A percentile compares a stretch with the other conserved stretches of the same genome.
These are phyloP conservation scores for Backusella westeae DNA, from an alignment of 192 early-diverging fungal species.

Conservation along the genomic window DNA sequence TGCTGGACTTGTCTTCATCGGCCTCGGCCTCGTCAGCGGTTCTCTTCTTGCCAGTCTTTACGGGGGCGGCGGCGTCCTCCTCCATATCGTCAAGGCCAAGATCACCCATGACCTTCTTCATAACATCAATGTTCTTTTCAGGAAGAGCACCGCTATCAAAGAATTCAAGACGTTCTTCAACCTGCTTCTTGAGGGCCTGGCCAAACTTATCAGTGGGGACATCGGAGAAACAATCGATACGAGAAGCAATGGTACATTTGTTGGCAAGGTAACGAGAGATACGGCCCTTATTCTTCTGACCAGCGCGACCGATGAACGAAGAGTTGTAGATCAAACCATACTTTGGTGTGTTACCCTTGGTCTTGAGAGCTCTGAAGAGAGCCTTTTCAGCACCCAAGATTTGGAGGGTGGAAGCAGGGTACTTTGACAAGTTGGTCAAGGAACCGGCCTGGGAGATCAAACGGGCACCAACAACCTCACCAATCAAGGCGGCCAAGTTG, in stretches of 20 bases:
- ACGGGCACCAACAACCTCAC: conserved; percentile 95
- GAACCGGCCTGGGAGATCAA: conserved; percentile 96
- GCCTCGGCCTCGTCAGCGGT: conserved; percentile 27
- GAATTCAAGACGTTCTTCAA: conserved; percentile 94
- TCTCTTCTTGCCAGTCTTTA: conserved; percentile 45
- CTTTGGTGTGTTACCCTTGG: conserved; percentile 95
- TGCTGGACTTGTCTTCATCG: conserved; percentile 38
- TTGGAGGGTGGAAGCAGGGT: conserved; percentile 96
- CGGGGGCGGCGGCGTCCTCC: conserved; percentile 17
- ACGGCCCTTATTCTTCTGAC: conserved; percentile 96
- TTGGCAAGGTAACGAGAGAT: conserved; percentile 98
- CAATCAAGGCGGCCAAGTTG: conserved; percentile 93
- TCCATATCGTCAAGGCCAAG: conserved; percentile 48
- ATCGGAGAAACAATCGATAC: conserved; percentile 96
- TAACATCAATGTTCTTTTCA: conserved; percentile 90
- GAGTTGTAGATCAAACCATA: conserved; percentile 98
- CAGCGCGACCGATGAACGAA: conserved; percentile 92
- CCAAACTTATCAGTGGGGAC: conserved; percentile 88
- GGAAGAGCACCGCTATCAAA: conserved; percentile 89
- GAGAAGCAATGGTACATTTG: conserved; percentile 95
- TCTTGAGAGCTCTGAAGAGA: conserved; percentile 96
- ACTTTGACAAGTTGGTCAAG: conserved; percentile 95
- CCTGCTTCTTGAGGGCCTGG: conserved; percentile 88
- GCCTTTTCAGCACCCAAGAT: conserved; percentile 99
- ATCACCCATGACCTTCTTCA: conserved; percentile 78